Evolutionary conservation across 1,284 basidiomycete genomes (phyloP).

Genomic region (Vanrija sp.): DNA sequence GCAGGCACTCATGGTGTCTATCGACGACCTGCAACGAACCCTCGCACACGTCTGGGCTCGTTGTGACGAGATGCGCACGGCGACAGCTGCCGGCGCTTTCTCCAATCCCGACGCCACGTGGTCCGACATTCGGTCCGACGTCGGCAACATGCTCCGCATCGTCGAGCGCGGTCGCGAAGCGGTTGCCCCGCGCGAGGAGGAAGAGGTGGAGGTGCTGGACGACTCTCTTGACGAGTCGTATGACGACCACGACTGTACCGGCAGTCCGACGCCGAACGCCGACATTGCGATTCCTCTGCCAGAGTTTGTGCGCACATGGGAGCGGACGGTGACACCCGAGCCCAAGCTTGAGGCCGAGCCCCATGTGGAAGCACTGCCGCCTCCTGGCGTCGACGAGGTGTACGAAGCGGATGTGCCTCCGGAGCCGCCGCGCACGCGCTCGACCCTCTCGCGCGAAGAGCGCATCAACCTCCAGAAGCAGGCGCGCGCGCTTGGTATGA

Average conservation of each 20-base stretch:
- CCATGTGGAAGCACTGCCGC: slow-evolving; percentile 18
- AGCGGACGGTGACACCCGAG: neutral
- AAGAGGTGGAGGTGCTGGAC: neutral
- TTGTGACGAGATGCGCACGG: slow-evolving; percentile 10
- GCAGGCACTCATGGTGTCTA: slow-evolving; percentile 4
- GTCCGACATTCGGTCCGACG: slow-evolving; percentile 15
- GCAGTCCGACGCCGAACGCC: neutral
- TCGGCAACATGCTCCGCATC: slow-evolving; percentile 15
- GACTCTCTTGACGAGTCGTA: neutral
- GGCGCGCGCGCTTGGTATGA: slow-evolving; percentile 30
- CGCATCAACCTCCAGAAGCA: slow-evolving; percentile 30
- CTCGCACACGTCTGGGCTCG: slow-evolving; percentile 15
- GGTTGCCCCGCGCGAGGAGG: slow-evolving; percentile 1
- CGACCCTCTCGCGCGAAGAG: slow-evolving; percentile 28
- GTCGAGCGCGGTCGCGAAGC: slow-evolving; percentile 17
- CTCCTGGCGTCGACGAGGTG: slow-evolving; percentile 33
- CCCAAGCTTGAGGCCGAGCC: slow-evolving; percentile 2
- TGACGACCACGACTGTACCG: too few relatives aligned
- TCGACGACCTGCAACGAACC: slow-evolving; percentile 17
- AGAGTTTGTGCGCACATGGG: slow-evolving; percentile 28
- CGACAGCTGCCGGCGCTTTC: neutral
- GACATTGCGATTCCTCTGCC: slow-evolving; percentile 10
- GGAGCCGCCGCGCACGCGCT: slow-evolving; percentile 2
- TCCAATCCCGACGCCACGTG: slow-evolving; percentile 3
- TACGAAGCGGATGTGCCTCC: slow-evolving; percentile 22